Conservation (phyloP, 1,284 basidiomycete genomes). For the Melampsora americana region DNA sequence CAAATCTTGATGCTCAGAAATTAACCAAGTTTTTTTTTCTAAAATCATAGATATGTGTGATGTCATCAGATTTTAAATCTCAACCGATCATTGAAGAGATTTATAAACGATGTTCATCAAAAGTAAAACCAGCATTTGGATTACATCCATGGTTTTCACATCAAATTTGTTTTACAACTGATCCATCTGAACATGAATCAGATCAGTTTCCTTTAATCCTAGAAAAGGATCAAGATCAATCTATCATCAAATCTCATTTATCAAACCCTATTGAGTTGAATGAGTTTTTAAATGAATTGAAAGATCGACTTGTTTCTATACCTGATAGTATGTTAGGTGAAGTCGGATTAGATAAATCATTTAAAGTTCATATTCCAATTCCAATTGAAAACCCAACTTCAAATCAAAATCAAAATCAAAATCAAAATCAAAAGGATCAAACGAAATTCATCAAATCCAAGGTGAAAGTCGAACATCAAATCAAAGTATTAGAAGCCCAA, state of each 20-base stretch:
- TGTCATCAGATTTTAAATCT: conserved; percentile 19
- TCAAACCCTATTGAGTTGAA: conserved; percentile 64
- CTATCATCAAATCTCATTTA: conserved; percentile 60
- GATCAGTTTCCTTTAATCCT: conserved; percentile 47
- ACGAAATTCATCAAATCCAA: conserved; percentile 57
- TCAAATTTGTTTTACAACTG: conserved; percentile 66
- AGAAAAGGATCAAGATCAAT: conserved; percentile 57
- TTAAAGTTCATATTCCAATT: conserved; percentile 63
- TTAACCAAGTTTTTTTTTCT: too few relatives aligned
- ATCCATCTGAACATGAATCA: conserved; percentile 54
- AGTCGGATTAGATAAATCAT: conserved; percentile 72
- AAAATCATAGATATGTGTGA: conserved; percentile 55
- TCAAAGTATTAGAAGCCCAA: conserved; percentile 69
- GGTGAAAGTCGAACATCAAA: conserved; percentile 70
- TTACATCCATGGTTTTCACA: conserved; percentile 57
- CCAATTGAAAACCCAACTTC: conserved; percentile 50
- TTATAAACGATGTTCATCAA: conserved; percentile 60
- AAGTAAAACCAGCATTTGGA: conserved; percentile 75
- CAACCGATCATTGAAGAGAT: background rate
- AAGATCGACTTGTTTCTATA: conserved; percentile 61
- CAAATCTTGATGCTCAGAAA: too few relatives aligned
- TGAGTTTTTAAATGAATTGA: conserved; percentile 61
- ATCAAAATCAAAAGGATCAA: too few relatives aligned
- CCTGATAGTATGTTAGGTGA: conserved; percentile 74
- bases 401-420: too few relatives aligned